Percentiles rank a stretch among this genome's conserved stretches.
These are phyloP conservation scores for Aspergillus viridinutans DNA, from an alignment of 2,329 filamentous ascomycete species.

Conservation along the genomic window DNA sequence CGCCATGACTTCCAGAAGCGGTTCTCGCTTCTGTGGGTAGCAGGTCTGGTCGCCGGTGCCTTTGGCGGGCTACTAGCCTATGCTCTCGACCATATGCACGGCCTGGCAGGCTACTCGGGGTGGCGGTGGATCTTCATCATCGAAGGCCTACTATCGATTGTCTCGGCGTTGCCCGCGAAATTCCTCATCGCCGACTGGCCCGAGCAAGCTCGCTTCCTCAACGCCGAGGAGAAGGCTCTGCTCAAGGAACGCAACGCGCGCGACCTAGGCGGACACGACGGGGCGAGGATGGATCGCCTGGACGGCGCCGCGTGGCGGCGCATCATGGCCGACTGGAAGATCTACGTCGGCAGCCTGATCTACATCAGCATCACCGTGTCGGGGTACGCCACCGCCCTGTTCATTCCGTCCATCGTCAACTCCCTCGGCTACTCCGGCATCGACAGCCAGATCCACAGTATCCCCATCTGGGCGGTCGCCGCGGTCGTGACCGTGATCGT, in stretches of 20 bases:
- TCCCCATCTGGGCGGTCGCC: slow-evolving; percentile 33
- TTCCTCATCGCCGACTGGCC: slow-evolving; percentile 32
- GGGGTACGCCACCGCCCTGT: slow-evolving; percentile 31
- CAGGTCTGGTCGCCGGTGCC: slow-evolving; percentile 29
- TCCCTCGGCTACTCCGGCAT: slow-evolving; percentile 30
- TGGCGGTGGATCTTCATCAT: slow-evolving; percentile 38
- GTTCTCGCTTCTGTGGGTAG: slow-evolving; percentile 32
- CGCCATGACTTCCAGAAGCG: slow-evolving; percentile 36
- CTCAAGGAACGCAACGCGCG: slow-evolving; percentile 20
- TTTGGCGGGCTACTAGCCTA: slow-evolving; percentile 27
- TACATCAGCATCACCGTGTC: slow-evolving; percentile 35
- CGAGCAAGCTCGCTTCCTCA: slow-evolving; percentile 30
- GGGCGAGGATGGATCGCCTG: slow-evolving; percentile 27
- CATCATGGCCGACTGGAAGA: slow-evolving; percentile 31
- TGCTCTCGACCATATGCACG: slow-evolving; percentile 27
- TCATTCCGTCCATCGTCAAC: slow-evolving; percentile 34
- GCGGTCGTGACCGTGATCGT: slow-evolving; percentile 24
- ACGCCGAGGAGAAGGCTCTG: slow-evolving; percentile 22
- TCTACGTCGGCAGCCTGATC: slow-evolving; percentile 28
- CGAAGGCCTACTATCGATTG: slow-evolving; percentile 30
- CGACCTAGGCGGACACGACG: slow-evolving; percentile 16
- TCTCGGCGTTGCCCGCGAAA: slow-evolving; percentile 21
- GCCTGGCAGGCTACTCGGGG: slow-evolving; percentile 22
- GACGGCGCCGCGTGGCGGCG: slow-evolving; percentile 22
- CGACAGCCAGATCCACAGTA: slow-evolving; percentile 33